These are phyloP conservation scores for Steccherinum ochraceum DNA, from an alignment of 768 basidiomycete species.

Conservation along the genomic window DNA sequence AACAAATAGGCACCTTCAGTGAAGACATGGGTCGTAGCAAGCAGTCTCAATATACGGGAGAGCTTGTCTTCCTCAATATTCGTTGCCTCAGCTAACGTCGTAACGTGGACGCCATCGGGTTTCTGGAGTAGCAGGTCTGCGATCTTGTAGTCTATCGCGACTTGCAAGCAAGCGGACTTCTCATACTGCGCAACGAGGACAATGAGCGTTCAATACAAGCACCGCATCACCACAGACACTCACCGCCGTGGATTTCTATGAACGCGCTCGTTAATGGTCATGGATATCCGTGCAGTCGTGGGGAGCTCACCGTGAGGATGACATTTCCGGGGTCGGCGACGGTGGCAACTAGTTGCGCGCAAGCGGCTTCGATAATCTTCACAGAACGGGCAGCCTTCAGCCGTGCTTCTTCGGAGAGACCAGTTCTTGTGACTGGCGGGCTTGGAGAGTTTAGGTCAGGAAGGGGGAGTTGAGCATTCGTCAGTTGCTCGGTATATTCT, in stretches of 20 bases:
- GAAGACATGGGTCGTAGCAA: constrained; percentile 37
- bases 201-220: constrained; percentile 21
- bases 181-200: constrained; percentile 4
- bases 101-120: constrained; percentile 30
- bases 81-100: constrained; percentile 24
- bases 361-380: too few species aligned
- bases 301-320: too few species aligned
- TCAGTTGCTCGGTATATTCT: too few species aligned
- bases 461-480: too few species aligned
- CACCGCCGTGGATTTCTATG: constrained; percentile 46
- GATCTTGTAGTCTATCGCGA: constrained; percentile 29
- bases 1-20: constrained; percentile 19
- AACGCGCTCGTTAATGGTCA: constrained; percentile 11
- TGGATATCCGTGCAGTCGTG: constrained; percentile 25
- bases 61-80: constrained; percentile 32
- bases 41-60: constrained; percentile 30
- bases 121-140: constrained; percentile 30
- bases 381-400: too few species aligned
- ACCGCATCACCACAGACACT: constrained; percentile 46
- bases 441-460: too few species aligned
- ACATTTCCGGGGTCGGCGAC: too few species aligned
- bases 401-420: too few species aligned
- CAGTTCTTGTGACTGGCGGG: too few species aligned
- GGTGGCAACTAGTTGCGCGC: too few species aligned
- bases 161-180: constrained; percentile 25